phyloP scores from a whole-genome alignment of 2,329 filamentous ascomycete species.

The Elsinoe ampelina region DNA sequence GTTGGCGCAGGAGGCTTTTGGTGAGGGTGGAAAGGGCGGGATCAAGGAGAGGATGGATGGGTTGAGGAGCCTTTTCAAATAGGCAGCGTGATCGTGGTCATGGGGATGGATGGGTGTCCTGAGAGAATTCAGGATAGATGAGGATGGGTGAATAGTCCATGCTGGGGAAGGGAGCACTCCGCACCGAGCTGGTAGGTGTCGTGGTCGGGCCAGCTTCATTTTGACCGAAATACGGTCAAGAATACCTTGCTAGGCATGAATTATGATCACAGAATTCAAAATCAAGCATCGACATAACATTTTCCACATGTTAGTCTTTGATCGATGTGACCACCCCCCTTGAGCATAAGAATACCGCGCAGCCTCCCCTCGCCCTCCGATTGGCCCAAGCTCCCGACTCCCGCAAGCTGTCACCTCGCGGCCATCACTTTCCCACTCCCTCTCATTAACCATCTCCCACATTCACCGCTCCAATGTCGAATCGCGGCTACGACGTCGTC shows the following conservation, averaged over 20 bases:
- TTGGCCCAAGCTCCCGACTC: background rate
- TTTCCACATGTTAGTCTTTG: too few relatives aligned
- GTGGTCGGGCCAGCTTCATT: too few relatives aligned
- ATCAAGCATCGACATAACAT: too few relatives aligned
- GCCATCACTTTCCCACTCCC: background rate
- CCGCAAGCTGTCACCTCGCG: slow-evolving; percentile 2
- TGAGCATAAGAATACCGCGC: too few relatives aligned
- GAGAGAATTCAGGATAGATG: too few relatives aligned
- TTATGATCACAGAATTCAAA: too few relatives aligned
- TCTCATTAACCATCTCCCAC: background rate
- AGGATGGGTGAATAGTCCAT: too few relatives aligned
- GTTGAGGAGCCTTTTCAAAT: slow-evolving; percentile 48
- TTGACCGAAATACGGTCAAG: too few relatives aligned
- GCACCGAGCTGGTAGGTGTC: too few relatives aligned
- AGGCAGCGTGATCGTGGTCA: background rate
- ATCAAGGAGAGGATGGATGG: slow-evolving; percentile 57
- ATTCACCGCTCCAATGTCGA: slow-evolving; percentile 29
- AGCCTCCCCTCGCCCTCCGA: background rate
- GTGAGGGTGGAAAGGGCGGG: slow-evolving; percentile 44
- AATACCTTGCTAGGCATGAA: too few relatives aligned
- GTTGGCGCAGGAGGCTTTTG: slow-evolving; percentile 79
- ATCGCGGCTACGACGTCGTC: slow-evolving; percentile 91
- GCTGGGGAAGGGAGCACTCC: too few relatives aligned
- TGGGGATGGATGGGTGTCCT: background rate
- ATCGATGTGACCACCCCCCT: too few relatives aligned